Base-by-base conservation (phyloP, 1,284 basidiomycete species). In the Tilletia setariae region DNA sequence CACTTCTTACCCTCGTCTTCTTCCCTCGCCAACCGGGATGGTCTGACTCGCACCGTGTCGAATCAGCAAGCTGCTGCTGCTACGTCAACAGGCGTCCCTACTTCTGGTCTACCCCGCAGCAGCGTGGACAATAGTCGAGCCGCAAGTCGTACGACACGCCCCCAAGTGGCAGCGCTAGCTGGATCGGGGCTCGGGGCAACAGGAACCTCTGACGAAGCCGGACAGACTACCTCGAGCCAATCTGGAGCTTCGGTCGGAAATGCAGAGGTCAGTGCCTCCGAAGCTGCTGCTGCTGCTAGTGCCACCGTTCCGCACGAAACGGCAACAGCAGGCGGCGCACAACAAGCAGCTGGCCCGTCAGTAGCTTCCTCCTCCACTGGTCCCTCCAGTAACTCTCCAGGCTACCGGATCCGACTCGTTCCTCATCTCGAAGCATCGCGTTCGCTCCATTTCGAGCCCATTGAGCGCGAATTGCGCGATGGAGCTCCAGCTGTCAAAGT, bases 361-460 rank as follows among this genome's bases (percentile, higher is more conserved):
- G 28, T 28, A 53, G 28, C n/a, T 8, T 25, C 51, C n/a, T 25
- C 56, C 30, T 61, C 56, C 25, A 2, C 56, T 19, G 56, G 51
- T 13, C 51, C 56, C 30, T 40, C 35, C 35, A 61, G 35, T 30
- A 11, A 28, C n/a, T 16, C 56, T 13, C 56, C 32, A 30, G 56
- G 56, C 28, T 61, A 86, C 71, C 85, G 86, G 4, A 85, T 89
- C 63, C 90, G 94, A 13, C 89, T 98, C 67, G 94, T 97, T 1
- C 95, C 94, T 2, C 92, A 96, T 81, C 89, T 98, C 77, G 94
- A 98, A 81, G 89, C 90, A 15, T 89, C 91, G 19, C 89, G 93
- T 64, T 92, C 92, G 0, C 88, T 98, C 16, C 89, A 91, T 68
- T 98, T 98, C 84, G 94, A 97, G 64, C 91, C 94, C 66, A 93